Percentiles rank a stretch among this genome's conserved stretches.
These are phyloP conservation scores for Colletotrichum higginsianum DNA, from an alignment of 2,329 filamentous ascomycete genomes.

Conservation along the genomic window DNA sequence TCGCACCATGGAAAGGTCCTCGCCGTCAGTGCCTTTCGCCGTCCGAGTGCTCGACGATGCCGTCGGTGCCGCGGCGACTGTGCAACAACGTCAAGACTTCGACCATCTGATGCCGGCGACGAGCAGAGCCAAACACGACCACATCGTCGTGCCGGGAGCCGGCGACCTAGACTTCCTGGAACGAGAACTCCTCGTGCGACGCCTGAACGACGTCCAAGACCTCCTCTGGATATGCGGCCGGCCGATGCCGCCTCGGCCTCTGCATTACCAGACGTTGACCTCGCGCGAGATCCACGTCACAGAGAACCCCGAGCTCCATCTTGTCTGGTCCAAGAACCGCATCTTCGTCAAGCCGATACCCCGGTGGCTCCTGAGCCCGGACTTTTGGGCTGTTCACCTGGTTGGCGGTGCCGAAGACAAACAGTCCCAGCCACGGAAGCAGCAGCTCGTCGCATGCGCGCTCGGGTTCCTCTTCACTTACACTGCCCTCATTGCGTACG, in stretches of 20 bases:
- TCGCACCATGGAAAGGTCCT: conserved; percentile 31
- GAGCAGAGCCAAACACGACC: conserved; percentile 48
- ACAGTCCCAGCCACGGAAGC: conserved; percentile 28
- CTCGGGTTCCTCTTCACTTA: conserved; percentile 58
- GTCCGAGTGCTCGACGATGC: conserved; percentile 38
- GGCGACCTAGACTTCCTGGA: conserved; percentile 45
- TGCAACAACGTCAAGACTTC: conserved; percentile 33
- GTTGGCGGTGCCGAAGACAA: conserved; percentile 3
- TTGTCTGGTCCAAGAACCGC: conserved; percentile 56
- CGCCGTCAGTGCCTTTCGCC: conserved; percentile 32
- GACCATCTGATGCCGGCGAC: conserved; percentile 49
- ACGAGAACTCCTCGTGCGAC: conserved; percentile 50
- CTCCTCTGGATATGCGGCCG: conserved; percentile 49
- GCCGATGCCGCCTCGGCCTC: conserved; percentile 46
- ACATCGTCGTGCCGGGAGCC: conserved; percentile 47
- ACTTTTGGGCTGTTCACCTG: conserved; percentile 53
- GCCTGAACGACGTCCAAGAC: conserved; percentile 46
- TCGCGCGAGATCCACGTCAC: conserved; percentile 52
- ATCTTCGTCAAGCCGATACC: conserved; percentile 60
- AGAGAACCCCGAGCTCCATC: conserved; percentile 56
- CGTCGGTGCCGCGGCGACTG: conserved; percentile 6
- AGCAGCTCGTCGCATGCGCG: conserved; percentile 50
- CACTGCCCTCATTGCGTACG: conserved; percentile 53
- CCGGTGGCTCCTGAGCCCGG: conserved; percentile 53
- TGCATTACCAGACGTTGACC: conserved; percentile 47